phyloP scores from a whole-genome alignment of 768 basidiomycete species.

The Trametes sanguinea region DNA sequence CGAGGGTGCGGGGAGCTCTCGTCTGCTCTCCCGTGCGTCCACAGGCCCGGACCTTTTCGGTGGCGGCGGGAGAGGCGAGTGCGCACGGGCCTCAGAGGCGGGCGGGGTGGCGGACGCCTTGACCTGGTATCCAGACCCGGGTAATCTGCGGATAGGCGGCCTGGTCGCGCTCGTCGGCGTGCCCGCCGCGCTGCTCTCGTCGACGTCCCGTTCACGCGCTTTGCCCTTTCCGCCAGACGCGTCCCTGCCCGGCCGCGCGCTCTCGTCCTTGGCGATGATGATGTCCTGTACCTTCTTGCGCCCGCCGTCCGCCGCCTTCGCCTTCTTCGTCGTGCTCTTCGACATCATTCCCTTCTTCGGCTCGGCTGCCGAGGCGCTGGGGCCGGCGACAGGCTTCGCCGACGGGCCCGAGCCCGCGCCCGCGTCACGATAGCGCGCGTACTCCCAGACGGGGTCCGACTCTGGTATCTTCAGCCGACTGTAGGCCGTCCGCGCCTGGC shows the following conservation, averaged over 20 bases:
- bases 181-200: constrained; percentile 17
- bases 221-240: constrained; percentile 6
- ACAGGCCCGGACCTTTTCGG: constrained; percentile 31
- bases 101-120: constrained; percentile 36
- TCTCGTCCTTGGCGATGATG: constrained; percentile 52
- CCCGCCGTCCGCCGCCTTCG: constrained; percentile 18
- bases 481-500: constrained; percentile 52
- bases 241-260: constrained; percentile 29
- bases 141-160: constrained; percentile 37
- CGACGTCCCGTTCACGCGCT: constrained; percentile 22
- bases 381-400: constrained; percentile 5
- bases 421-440: constrained; percentile 42
- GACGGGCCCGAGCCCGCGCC: constrained; percentile 6
- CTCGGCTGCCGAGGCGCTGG: constrained; percentile 25
- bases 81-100: constrained; percentile 13
- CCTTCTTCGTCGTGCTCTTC: constrained; percentile 26
- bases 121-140: constrained; percentile 52
- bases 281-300: constrained; percentile 24
- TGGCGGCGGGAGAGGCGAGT: constrained; percentile 21
- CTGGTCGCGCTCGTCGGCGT: constrained; percentile 26
- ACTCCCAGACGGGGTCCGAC: constrained; percentile 63
- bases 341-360: constrained; percentile 48
- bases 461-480: constrained; percentile 55
- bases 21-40: constrained; percentile 33
- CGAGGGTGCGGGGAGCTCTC: constrained; percentile 33